A percentile compares a stretch with the other conserved stretches of the same genome.
phyloP scores from a whole-genome alignment of 768 basidiomycete genomes.

The Termitomyces sp. region DNA sequence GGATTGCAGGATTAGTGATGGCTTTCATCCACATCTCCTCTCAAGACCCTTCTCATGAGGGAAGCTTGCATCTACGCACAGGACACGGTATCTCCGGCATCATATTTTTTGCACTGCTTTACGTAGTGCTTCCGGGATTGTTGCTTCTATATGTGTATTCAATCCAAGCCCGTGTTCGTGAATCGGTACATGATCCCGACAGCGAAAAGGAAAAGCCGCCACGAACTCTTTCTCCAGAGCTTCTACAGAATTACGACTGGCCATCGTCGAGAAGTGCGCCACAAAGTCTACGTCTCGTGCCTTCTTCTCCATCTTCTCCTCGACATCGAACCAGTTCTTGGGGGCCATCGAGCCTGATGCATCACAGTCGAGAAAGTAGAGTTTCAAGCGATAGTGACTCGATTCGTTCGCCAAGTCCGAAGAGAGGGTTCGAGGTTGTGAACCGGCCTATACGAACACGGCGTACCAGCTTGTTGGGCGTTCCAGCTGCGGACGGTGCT shows the following conservation, averaged over 20 bases:
- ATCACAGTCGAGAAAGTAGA: constrained; percentile 38
- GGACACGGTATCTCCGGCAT: constrained; percentile 61
- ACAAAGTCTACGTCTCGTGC: constrained; percentile 28
- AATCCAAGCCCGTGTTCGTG: not conserved
- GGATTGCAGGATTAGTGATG: constrained; percentile 54
- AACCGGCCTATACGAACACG: constrained; percentile 38
- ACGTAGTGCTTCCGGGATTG: constrained; percentile 43
- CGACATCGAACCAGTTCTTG: constrained; percentile 44
- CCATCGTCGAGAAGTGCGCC: constrained; percentile 25
- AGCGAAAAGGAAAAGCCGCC: constrained; percentile 11
- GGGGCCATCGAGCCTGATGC: constrained; percentile 37
- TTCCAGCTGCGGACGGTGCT: constrained; percentile 9
- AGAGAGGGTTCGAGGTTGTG: constrained; percentile 44
- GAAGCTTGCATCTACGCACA: constrained; percentile 41
- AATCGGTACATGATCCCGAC: constrained; percentile 4
- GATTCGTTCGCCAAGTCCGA: constrained; percentile 30
- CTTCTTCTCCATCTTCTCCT: constrained; percentile 36
- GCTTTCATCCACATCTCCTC: constrained; percentile 55
- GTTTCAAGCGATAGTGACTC: constrained; percentile 41
- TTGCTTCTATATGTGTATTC: constrained; percentile 20
- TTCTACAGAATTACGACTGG: constrained; percentile 25
- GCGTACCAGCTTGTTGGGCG: constrained; percentile 24
- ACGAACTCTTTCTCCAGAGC: constrained; percentile 18
- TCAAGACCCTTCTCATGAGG: constrained; percentile 16
- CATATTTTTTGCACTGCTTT: constrained; percentile 57